Base-by-base conservation (phyloP, 441 rosid species). In the Pelargonium fulgidum region DNA sequence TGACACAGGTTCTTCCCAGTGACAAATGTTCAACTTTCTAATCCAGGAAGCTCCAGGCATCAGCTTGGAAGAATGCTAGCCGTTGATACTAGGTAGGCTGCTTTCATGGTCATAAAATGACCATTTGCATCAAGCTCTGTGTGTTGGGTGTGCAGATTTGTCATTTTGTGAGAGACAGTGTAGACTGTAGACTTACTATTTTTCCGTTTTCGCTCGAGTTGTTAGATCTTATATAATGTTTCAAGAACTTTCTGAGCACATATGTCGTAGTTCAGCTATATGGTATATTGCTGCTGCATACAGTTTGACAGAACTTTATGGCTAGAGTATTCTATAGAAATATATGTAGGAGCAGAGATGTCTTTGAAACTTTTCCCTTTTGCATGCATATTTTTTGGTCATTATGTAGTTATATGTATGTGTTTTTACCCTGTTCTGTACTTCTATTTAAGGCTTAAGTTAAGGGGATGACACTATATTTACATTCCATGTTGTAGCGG, bases 1-100 rank as follows among this genome's bases (percentile, higher is more conserved):
- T 75, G 74, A 75, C 63, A 62, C 73, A 94, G 99, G 94, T 94
- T 94, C 81, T 86, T 90, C 22, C 94, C 96, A 12, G 84, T 89
- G 80, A 86, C 86, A 33, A 89, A 89, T 73, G 84, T 89, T 82
- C 91, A 86, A 65, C 91, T 94, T 75, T 92, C 94, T 13, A 72
- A 64, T 83, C 93, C 96, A 59, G 99, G 99, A 62, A 88, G 89
- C 82, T 85, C 91, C 56, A 82, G 86, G 79, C 71, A 72, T 80
- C 94, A 89, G 73, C 89, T 90, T 71, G 99, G 96, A 79, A 85
- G 92, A 75, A 84, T 85, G 94, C 84, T 94, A 72, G 85, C 93
- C 67, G 84, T 90, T 73, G 94, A 89, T 79, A 78, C 91, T 73
- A 87, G 86, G 99, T 81, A 86, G 85, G 85, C 76, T 68, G 54